Percentiles rank a stretch among this genome's conserved stretches.
Conservation (phyloP, 1,284 basidiomycete species). For the Polyporus tsugae region DNA sequence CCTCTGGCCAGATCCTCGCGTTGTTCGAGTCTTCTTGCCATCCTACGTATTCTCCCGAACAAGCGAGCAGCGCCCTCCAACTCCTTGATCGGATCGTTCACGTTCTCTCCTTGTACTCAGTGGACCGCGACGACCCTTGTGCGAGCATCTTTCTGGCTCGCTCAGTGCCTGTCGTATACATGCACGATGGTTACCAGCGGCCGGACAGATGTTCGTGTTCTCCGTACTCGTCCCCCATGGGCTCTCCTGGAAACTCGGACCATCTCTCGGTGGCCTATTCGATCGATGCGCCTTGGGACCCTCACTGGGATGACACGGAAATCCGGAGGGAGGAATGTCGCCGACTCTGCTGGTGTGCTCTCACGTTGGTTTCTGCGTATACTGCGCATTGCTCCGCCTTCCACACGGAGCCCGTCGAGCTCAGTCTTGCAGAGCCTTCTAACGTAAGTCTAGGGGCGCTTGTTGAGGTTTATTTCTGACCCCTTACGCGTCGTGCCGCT, state of each 20-base stretch:
- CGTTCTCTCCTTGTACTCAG: slow-evolving; percentile 58
- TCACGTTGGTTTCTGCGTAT: slow-evolving; percentile 70
- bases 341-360: slow-evolving; percentile 76
- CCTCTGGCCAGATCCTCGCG: slow-evolving; percentile 62
- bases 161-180: slow-evolving; percentile 55
- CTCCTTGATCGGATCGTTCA: slow-evolving; percentile 71
- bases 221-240: slow-evolving; percentile 47
- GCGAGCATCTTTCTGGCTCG: slow-evolving; percentile 58
- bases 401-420: slow-evolving; percentile 59
- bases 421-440: slow-evolving; percentile 66
- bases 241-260: slow-evolving; percentile 45
- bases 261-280: slow-evolving; percentile 53
- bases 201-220: slow-evolving; percentile 59
- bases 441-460: slow-evolving; percentile 56
- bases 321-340: slow-evolving; percentile 73
- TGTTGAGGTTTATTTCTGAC: slow-evolving; percentile 10
- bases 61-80: slow-evolving; percentile 60
- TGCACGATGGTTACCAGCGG: slow-evolving; percentile 38
- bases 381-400: slow-evolving; percentile 72
- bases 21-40: slow-evolving; percentile 80
- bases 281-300: slow-evolving; percentile 67
- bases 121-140: slow-evolving; percentile 64
- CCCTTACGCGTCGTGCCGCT: slow-evolving; percentile 9
- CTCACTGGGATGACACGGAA: slow-evolving; percentile 59
- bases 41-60: slow-evolving; percentile 63